Conservation (phyloP, 2,329 filamentous ascomycete species). For the Aspergillus spinulosporus region DNA sequence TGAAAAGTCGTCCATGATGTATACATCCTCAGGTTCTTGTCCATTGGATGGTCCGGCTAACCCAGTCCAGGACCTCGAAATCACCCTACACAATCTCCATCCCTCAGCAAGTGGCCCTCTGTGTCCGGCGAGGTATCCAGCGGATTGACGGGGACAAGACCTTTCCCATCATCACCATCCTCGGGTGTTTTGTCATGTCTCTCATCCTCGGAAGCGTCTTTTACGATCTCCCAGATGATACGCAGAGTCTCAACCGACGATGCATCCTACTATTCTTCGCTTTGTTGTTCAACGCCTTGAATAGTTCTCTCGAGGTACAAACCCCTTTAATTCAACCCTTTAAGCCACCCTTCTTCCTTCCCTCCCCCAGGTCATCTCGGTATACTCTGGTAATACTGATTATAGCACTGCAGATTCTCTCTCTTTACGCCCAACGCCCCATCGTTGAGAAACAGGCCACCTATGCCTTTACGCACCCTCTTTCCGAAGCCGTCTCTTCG, state of each 20-base stretch:
- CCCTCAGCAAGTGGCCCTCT: conserved; percentile 70
- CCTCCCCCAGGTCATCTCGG: too few species aligned
- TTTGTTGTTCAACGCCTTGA: conserved; percentile 78
- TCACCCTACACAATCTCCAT: conserved; percentile 82
- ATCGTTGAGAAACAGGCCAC: conserved; percentile 21
- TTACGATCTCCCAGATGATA: conserved; percentile 64
- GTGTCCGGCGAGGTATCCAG: conserved; percentile 73
- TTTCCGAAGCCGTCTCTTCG: conserved; percentile 1
- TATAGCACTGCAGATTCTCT: background rate
- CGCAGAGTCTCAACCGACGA: conserved; percentile 65
- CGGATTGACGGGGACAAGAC: conserved; percentile 72
- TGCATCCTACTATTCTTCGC: conserved; percentile 79
- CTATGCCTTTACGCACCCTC: conserved; percentile 22
- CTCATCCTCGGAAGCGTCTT: conserved; percentile 74
- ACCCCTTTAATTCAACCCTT: background rate
- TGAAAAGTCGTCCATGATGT: conserved; percentile 9
- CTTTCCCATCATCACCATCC: conserved; percentile 63
- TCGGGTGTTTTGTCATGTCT: conserved; percentile 68
- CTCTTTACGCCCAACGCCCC: conserved; percentile 17
- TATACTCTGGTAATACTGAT: too few species aligned
- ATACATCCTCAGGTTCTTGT: background rate
- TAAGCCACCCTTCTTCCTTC: background rate
- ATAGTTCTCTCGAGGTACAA: conserved; percentile 63
- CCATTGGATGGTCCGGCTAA: conserved; percentile 18
- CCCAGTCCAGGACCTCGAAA: conserved; percentile 49